Evolutionary conservation across 192 early-diverging fungal species (phyloP).

Genomic region (Neocallimastix lanati): DNA sequence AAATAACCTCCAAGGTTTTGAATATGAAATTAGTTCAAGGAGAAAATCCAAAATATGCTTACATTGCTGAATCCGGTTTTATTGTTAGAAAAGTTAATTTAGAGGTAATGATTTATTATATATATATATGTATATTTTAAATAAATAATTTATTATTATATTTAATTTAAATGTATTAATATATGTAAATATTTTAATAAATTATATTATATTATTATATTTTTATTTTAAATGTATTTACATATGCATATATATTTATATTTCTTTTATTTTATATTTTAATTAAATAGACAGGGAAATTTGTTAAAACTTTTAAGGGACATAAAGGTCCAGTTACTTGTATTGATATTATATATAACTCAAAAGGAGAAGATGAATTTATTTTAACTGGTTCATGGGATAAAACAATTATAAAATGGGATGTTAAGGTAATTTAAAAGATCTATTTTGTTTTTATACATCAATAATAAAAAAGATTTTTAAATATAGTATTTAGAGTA

Average conservation of each 20-base stretch:
- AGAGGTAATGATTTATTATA: slow-evolving; percentile 19
- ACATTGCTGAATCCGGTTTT: slow-evolving; percentile 55
- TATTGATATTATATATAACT: slow-evolving; percentile 24
- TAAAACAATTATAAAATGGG: slow-evolving; percentile 71
- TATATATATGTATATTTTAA: neutral
- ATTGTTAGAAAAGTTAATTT: slow-evolving; percentile 47
- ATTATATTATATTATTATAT: too few species aligned
- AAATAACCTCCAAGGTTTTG: neutral
- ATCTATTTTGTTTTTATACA: too few species aligned
- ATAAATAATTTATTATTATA: too few species aligned
- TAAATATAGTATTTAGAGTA: too few species aligned
- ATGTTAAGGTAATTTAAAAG: slow-evolving; percentile 28
- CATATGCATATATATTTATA: too few species aligned
- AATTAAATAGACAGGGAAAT: slow-evolving; percentile 21
- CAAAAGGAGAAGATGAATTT: slow-evolving; percentile 19
- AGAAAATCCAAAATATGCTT: slow-evolving; percentile 14
- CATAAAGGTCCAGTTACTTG: slow-evolving; percentile 56
- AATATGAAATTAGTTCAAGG: neutral
- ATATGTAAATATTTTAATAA: too few species aligned
- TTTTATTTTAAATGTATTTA: too few species aligned
- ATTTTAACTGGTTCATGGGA: slow-evolving; percentile 90
- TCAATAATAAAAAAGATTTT: too few species aligned
- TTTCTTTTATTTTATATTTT: too few species aligned
- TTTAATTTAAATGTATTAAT: too few species aligned
- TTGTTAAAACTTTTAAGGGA: slow-evolving; percentile 16